Conservation (phyloP, 768 basidiomycete species). For the Omphalotus guepiniiformis region DNA sequence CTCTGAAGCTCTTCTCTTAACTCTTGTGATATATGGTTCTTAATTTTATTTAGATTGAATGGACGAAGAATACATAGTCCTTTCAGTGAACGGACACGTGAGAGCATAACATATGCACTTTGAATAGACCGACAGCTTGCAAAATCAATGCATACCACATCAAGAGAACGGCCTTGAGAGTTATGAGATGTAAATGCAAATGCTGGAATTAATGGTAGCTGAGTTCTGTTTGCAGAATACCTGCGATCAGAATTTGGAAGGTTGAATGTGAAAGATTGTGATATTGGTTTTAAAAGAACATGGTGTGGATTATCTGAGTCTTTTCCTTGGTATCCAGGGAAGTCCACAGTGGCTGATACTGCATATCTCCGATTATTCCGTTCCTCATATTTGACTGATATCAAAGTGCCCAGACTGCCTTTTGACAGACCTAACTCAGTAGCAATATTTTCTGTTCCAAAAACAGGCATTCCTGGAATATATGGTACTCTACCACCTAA, state of each 20-base stretch:
- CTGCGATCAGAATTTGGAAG: constrained; percentile 5
- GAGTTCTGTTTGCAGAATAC: constrained; percentile 9
- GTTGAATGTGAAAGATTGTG: constrained; percentile 2
- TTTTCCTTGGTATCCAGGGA: constrained; percentile 4
- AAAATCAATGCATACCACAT: constrained; percentile 3
- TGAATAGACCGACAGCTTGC: constrained; percentile 6
- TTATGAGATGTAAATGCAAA: constrained; percentile 12
- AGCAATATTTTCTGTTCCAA: constrained; percentile 8
- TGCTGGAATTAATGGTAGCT: constrained; percentile 12
- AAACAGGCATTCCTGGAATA: constrained; percentile 10
- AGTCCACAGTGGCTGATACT: constrained; percentile 11
- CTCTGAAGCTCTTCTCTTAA: too few relatives aligned
- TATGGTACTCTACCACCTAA: constrained; percentile 10
- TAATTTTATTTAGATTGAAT: too few relatives aligned
- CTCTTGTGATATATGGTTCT: too few relatives aligned
- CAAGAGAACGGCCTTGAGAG: constrained; percentile 10
- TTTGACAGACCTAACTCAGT: constrained; percentile 12
- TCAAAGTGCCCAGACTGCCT: constrained; percentile 9
- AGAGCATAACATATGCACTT: constrained; percentile 12
- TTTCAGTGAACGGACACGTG: too few relatives aligned
- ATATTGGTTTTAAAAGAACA: constrained; percentile 5
- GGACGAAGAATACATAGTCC: too few relatives aligned
- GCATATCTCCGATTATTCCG: constrained; percentile 5
- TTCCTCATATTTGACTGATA: constrained; percentile 7
- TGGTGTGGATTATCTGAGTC: constrained; percentile 4